phyloP scores from a whole-genome alignment of 805 yeast species.

The Barnettozyma sucrosica region DNA sequence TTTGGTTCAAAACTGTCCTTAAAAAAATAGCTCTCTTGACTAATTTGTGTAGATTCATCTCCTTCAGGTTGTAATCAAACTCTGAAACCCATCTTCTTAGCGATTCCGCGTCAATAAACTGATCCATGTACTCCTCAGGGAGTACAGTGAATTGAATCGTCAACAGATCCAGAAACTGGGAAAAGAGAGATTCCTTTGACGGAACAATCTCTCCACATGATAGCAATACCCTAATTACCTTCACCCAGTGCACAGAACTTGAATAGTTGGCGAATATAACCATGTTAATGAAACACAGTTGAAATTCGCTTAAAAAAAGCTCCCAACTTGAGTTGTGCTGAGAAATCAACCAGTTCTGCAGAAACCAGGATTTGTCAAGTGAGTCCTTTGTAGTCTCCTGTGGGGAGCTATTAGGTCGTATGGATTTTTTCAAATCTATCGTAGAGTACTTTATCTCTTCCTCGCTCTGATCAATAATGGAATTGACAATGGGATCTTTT shows the following conservation, averaged over 20 bases:
- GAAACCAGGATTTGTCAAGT: slow-evolving; percentile 58
- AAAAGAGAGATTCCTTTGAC: slow-evolving; percentile 24
- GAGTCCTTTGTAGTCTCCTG: slow-evolving; percentile 44
- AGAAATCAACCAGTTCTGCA: slow-evolving; percentile 30
- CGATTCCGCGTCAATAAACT: slow-evolving; percentile 25
- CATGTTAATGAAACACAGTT: slow-evolving; percentile 43
- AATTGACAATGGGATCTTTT: slow-evolving; percentile 28
- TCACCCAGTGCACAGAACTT: slow-evolving; percentile 60
- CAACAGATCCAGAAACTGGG: slow-evolving; percentile 29
- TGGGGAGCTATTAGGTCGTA: slow-evolving; percentile 31
- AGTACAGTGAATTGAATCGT: slow-evolving; percentile 33
- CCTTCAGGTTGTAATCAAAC: slow-evolving; percentile 24
- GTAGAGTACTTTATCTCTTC: slow-evolving; percentile 38
- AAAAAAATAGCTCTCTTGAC: slow-evolving; percentile 14
- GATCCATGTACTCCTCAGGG: slow-evolving; percentile 40
- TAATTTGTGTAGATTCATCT: slow-evolving; percentile 13
- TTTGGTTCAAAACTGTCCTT: slow-evolving; percentile 11
- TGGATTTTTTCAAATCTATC: slow-evolving; percentile 36
- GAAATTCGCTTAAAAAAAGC: slow-evolving; percentile 46
- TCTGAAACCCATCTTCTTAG: slow-evolving; percentile 16
- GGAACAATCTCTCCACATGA: slow-evolving; percentile 29
- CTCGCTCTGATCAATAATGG: slow-evolving; percentile 28
- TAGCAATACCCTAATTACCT: slow-evolving; percentile 39
- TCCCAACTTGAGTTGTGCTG: slow-evolving; percentile 27
- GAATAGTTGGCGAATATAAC: slow-evolving; percentile 57